phyloP scores from a whole-genome alignment of 1,139 yeast genomes.

The Pichia sp. region DNA sequence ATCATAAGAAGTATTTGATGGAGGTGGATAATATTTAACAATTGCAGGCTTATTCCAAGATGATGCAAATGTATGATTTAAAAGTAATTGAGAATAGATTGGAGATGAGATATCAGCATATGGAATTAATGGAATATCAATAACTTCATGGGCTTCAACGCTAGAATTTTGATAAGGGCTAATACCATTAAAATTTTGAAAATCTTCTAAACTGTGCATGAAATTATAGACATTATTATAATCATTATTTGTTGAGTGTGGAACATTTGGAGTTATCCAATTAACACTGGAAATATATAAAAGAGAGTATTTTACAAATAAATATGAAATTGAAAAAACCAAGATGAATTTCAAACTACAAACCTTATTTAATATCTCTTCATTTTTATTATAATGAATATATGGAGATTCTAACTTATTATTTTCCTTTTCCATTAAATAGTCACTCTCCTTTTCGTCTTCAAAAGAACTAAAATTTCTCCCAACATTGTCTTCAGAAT shows the following conservation, averaged over 20 bases:
- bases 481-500: neutral
- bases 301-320: no score
- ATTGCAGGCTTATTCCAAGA: conserved; percentile 54
- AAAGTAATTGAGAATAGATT: conserved; percentile 36
- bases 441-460: no score
- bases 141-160: conserved; percentile 23
- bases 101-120: conserved; percentile 32
- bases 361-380: neutral
- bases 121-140: conserved; percentile 29
- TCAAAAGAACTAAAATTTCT: no score
- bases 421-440: neutral
- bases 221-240: neutral
- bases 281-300: no score
- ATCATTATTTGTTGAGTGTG: no score
- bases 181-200: neutral
- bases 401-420: neutral
- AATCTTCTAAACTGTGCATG: neutral
- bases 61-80: conserved; percentile 46
- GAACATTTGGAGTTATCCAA: no score
- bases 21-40: conserved; percentile 32
- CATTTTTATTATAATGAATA: neutral
- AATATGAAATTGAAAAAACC: no score
- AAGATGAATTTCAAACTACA: no score
- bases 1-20: conserved; percentile 39
- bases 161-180: neutral